Evolutionary conservation across 306 rosid species (phyloP), one percentile per base, ranked within the genome.

Genomic region (Lithocarpus polystachyus): DNA sequence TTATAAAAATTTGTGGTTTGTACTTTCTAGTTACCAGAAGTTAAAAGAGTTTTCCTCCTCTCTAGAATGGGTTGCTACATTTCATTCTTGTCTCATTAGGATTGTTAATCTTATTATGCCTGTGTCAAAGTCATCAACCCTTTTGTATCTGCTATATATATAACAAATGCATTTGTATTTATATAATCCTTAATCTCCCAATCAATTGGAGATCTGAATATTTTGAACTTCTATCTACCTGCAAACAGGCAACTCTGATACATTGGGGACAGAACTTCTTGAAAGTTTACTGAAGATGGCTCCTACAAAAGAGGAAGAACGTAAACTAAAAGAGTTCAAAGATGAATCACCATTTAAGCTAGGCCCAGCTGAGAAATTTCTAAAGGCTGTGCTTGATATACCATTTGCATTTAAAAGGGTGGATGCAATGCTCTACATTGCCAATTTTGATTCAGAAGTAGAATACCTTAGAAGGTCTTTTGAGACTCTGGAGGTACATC

Each of bases 301-400:
- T 56, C 99, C 99, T 23, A 94, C 95, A 6, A 84, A 87, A 55
- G 95, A 92, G 20, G 99, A 94, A 79, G 97, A 91, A 77, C 26
- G 83, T 52, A 94, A 86, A 73, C 90, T 94, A 74, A 89, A 77
- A 74, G 90, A 89, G 78, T 92, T 87, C 85, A 89, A 87, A 48
- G 99, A 91, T 29, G 97, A 89, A 79, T 85, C 95, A 0, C 97
- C 97, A 6, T 87, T 80, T 68, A 94, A 92, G 86, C 97, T 94
- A 17, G 99, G 95, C 23, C 90, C 92, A 5, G 99, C 99, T 26
- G 99, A 92, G 91, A 94, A 94, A 75, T 94, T 94, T 82, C 97
- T 94, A 18, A 92, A 91, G 85, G 91, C 88, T 22, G 81, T 92
- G 80, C 92, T 92, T 71, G 97, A 92, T 84, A 84, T 94, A 73